Evolutionary conservation across 169 alveolate species (phyloP).

Genomic region (Gregarina niphandrodes): DNA sequence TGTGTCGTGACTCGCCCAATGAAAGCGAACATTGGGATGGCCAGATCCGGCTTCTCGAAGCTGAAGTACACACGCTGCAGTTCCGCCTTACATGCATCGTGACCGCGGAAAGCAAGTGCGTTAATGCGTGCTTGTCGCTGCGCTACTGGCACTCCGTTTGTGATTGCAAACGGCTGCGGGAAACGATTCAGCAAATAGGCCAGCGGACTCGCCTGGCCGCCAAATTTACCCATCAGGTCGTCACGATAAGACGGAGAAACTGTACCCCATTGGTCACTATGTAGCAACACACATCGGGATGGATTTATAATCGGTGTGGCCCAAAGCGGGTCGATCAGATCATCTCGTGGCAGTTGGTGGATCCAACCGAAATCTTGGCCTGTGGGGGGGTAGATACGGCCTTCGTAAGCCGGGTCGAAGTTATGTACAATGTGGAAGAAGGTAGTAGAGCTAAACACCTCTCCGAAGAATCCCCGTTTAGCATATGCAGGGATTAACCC

Average conservation of each 20-base stretch:
- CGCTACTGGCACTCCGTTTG: conserved; percentile 58
- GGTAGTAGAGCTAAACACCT: conserved; percentile 45
- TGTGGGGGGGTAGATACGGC: conserved; percentile 41
- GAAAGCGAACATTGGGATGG: conserved; percentile 48
- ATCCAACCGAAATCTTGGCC: conserved; percentile 33
- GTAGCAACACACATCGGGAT: conserved; percentile 54
- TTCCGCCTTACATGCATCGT: conserved; percentile 42
- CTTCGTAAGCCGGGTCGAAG: conserved; percentile 58
- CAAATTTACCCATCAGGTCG: conserved; percentile 25
- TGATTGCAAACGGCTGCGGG: conserved; percentile 55
- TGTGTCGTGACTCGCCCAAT: conserved; percentile 62
- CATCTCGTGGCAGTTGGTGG: conserved; percentile 44
- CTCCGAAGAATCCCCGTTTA: conserved; percentile 46
- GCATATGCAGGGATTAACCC: conserved; percentile 54
- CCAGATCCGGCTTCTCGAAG: conserved; percentile 31
- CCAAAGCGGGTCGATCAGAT: conserved; percentile 56
- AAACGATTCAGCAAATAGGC: conserved; percentile 30
- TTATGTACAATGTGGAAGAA: conserved; percentile 63
- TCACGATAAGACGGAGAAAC: conserved; percentile 60
- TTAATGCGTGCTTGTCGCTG: conserved; percentile 30
- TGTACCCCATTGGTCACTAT: conserved; percentile 66
- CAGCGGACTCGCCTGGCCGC: conserved; percentile 36
- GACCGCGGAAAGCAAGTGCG: conserved; percentile 34
- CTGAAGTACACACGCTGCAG: conserved; percentile 49
- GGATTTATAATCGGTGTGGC: conserved; percentile 48